Evolutionary conservation across 257 asterid genomes (phyloP), one percentile per base, ranked within the genome.

Genomic region (Buddleja alternifolia): DNA sequence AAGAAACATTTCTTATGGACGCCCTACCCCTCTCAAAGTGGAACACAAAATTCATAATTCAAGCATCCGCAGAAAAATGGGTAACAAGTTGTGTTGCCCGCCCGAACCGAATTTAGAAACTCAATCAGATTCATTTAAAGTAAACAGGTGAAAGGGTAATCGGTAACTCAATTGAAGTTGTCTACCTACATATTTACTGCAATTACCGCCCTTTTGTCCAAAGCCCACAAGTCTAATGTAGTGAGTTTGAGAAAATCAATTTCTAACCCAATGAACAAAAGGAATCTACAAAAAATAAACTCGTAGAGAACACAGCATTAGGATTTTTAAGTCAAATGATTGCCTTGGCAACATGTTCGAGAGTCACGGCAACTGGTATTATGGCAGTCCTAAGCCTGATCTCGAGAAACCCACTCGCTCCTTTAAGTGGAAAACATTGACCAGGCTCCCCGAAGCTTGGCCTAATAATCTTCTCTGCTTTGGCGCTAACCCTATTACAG

Each of bases 371-470:
- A 69, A 84, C 92, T 1, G 92, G 95, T 6, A 90, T 75, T 56
- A 91, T 88, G 57, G 89, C 75, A 52, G 82, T 53, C 81, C 93
- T 82, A 32, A 94, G 95, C 77, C 51, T 78, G 55, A 94, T 82
- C 75, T 73, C 89, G 24, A 91, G 89, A 82, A 85, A 89, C 4
- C 97, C 97, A 60, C 60, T 66, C 36, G 76, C 74, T 44, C 96
- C 95, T 24, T 85, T 89, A 11, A 94, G 83, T 7, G 96, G 83
- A 75, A 91, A 90, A 75, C 99, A 94, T 17, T 87, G 90, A 12
- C 97, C 97, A 41, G 99, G 99, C 84, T 91, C 97, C 63, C 99
- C 99, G 78, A 94, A 91, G 79, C 97, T 94, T 4, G 99, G 97
- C 65, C 66, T 81, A 51, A 94, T 66, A 87, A 94, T 89, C 89